Evolutionary conservation across 257 asterid genomes (phyloP).

Genomic region (Nicotiana tabacum): DNA sequence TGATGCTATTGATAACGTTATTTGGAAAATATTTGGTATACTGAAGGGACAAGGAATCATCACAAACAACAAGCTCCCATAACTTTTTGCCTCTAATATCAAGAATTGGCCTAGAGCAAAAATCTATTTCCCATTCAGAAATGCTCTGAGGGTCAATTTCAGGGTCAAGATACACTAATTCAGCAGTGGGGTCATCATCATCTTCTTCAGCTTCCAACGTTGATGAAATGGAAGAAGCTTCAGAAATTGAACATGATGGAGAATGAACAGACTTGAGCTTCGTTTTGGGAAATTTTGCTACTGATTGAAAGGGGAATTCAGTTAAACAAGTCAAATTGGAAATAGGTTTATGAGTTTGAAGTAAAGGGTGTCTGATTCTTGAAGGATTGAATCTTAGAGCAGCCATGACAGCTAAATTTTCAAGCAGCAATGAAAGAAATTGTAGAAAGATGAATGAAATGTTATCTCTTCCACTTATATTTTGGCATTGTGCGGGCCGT

Average conservation of each 20-base stretch:
- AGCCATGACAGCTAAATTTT: conserved; percentile 43
- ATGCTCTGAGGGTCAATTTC: conserved; percentile 66
- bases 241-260: conserved; percentile 51
- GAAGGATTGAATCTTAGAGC: conserved; percentile 49
- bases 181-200: conserved; percentile 70
- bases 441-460: not conserved
- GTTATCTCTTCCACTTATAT: not conserved
- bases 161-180: conserved; percentile 77
- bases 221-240: conserved; percentile 49
- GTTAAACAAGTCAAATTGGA: conserved; percentile 28
- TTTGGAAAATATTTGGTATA: conserved; percentile 89
- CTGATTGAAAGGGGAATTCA: conserved; percentile 26
- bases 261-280: conserved; percentile 26
- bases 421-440: not conserved
- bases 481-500: not conserved
- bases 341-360: conserved; percentile 30
- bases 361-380: conserved; percentile 13
- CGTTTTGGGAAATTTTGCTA: conserved; percentile 14
- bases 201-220: conserved; percentile 40
- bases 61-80: conserved; percentile 97
- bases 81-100: conserved; percentile 92
- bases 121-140: conserved; percentile 93
- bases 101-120: conserved; percentile 93
- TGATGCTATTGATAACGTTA: conserved; percentile 82
- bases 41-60: conserved; percentile 78